Base-by-base conservation (phyloP, 208 protist genomes). In the Porcisia deanei region DNA sequence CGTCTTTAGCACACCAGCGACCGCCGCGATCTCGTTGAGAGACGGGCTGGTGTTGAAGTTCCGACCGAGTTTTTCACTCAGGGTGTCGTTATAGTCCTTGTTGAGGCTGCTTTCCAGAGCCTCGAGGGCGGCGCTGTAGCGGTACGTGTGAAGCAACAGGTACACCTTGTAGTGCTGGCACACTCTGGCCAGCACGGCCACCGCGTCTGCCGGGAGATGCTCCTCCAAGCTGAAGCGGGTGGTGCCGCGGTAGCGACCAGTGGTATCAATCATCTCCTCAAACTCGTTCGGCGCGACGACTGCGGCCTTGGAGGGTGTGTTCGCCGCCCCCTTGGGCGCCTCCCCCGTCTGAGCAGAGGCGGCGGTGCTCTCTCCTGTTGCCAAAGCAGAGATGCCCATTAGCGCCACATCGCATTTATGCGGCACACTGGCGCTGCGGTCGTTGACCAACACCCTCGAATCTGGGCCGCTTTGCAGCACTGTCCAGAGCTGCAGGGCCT, bases 71-170 rank as follows among this genome's bases (percentile, higher is more conserved):
- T 98, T 98, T 37, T 94, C 82, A 59, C 79, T 79, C 39, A 98
- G 84, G 18, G 88, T 74, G 77, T 98, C 95, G 37, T 75, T 71
- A 81, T 97, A 90, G 60, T 88, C 85, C 57, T 90, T 77, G 30
- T 88, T 85, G 20, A 94, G 84, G 49, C 79, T 80, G 71, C 81
- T 71, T 84, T 98, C 95, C 16, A 96, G 84, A 30, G 88, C 75
- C 80, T 97, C 95, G 20, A 98, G 77, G 14, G 91, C 93, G 52
- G 97, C 92, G 43, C 88, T 83, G 81, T 98, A 97, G 73, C 93
- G 91, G 84, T 94, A 98, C 47, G 86, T 94, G 73, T 76, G 84
- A 55, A 90, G 86, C 45, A 95, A 82, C 63, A 92, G 81, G 58
- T 75, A 88, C 37, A 96, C 84, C 57, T 89, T 86, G 75, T 91